Percentiles rank a stretch among this genome's conserved stretches.
Evolutionary conservation across 2,329 filamentous ascomycete genomes (phyloP).

Genomic region (Calonectria hawksworthii): DNA sequence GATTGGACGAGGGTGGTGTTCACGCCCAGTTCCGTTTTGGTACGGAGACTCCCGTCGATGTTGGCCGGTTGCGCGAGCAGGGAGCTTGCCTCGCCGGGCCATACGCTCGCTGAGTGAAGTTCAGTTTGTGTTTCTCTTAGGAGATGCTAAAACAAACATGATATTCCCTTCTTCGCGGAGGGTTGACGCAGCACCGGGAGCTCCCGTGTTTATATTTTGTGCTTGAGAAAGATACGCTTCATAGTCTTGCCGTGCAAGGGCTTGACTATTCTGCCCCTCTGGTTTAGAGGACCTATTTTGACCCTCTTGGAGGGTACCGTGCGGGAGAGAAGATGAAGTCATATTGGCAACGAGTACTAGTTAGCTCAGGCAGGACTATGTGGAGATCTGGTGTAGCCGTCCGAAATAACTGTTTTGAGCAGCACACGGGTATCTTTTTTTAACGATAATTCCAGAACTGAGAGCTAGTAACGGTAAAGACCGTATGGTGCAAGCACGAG

Average conservation of each 20-base stretch:
- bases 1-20: not conserved
- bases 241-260: not conserved
- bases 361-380: not conserved
- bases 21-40: not conserved
- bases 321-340: not conserved
- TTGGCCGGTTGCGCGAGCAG: not conserved
- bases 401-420: not conserved
- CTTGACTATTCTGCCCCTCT: not conserved
- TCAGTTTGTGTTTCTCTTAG: not conserved
- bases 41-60: not conserved
- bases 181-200: no score
- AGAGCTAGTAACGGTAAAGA: not conserved
- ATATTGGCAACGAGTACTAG: not conserved
- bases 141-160: not conserved
- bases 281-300: not conserved
- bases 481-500: not conserved
- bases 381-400: not conserved
- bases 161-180: not conserved
- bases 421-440: not conserved
- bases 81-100: not conserved
- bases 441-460: not conserved
- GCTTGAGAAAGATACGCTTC: no score
- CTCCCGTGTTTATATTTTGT: not conserved
- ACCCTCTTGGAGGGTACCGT: not conserved
- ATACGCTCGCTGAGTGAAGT: not conserved